Percentiles rank a stretch among this genome's conserved stretches.
phyloP scores from a whole-genome alignment of 805 yeast species.

The Isabelozyma gotoi region DNA sequence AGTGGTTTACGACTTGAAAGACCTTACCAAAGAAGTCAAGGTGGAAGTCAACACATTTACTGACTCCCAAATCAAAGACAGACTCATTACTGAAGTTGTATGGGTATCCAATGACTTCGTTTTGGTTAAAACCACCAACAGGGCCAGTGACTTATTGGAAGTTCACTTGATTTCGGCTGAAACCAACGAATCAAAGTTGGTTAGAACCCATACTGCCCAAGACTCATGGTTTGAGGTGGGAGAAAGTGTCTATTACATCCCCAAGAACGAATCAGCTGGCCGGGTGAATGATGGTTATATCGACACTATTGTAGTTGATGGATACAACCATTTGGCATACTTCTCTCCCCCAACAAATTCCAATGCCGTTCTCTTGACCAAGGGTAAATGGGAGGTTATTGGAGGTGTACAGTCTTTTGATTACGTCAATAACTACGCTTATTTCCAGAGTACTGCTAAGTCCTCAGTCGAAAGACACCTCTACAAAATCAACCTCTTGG shows the following conservation, averaged over 20 bases:
- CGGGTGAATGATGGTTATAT: conserved; percentile 63
- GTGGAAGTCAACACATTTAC: conserved; percentile 9
- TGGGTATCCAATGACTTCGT: conserved; percentile 56
- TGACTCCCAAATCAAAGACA: conserved; percentile 33
- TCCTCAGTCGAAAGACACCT: conserved; percentile 84
- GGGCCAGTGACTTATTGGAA: conserved; percentile 57
- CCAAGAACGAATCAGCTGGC: conserved; percentile 32
- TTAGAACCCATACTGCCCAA: conserved; percentile 46
- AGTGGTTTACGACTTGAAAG: conserved; percentile 37
- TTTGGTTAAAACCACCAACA: conserved; percentile 59
- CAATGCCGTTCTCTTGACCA: conserved; percentile 51
- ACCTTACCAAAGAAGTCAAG: conserved; percentile 10
- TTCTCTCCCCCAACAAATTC: conserved; percentile 63
- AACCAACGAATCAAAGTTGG: conserved; percentile 27
- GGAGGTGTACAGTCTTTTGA: conserved; percentile 61
- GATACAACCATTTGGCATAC: conserved; percentile 78
- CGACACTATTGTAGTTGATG: conserved; percentile 64
- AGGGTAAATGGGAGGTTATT: conserved; percentile 90
- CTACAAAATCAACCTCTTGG: conserved; percentile 60
- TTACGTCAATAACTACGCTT: conserved; percentile 44
- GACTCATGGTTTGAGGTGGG: conserved; percentile 62
- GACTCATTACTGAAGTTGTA: conserved; percentile 57
- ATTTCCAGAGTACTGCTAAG: conserved; percentile 70
- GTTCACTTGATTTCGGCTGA: conserved; percentile 44
- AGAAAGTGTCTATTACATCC: conserved; percentile 32